phyloP scores from a whole-genome alignment of 768 basidiomycete species.

The Termitomyces sp. region DNA sequence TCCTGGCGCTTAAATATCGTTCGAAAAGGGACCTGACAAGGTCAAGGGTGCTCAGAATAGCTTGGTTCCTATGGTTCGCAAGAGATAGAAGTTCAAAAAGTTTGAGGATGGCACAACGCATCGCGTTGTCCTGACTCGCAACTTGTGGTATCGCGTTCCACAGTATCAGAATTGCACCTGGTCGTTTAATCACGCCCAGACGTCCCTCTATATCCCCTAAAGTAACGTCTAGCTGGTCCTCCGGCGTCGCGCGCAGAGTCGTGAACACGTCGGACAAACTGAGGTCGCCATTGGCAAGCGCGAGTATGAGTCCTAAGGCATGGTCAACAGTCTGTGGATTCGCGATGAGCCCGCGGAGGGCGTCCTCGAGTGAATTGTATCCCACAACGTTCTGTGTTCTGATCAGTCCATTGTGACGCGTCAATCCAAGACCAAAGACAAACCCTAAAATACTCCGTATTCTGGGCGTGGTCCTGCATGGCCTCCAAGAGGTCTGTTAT shows the following conservation, averaged over 20 bases:
- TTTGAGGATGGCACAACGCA: slow-evolving; percentile 55
- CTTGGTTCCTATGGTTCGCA: slow-evolving; percentile 67
- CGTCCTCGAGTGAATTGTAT: slow-evolving; percentile 58
- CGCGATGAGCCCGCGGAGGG: slow-evolving; percentile 49
- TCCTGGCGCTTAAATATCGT: slow-evolving; percentile 34
- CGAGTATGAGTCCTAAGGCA: slow-evolving; percentile 64
- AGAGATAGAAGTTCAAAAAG: slow-evolving; percentile 60
- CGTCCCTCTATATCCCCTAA: slow-evolving; percentile 40
- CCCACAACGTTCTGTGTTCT: slow-evolving; percentile 51
- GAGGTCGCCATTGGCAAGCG: slow-evolving; percentile 66
- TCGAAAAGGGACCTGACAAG: slow-evolving; percentile 52
- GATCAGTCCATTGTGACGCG: not conserved
- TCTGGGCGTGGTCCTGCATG: slow-evolving; percentile 50
- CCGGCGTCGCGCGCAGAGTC: slow-evolving; percentile 30
- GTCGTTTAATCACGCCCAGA: slow-evolving; percentile 49
- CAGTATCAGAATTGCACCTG: slow-evolving; percentile 59
- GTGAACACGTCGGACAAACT: slow-evolving; percentile 53
- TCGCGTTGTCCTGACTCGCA: slow-evolving; percentile 28
- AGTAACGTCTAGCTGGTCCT: slow-evolving; percentile 36
- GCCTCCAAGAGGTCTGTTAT: slow-evolving; percentile 67
- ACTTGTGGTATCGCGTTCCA: slow-evolving; percentile 44
- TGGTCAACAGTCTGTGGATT: slow-evolving; percentile 46
- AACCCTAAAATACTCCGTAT: slow-evolving; percentile 67
- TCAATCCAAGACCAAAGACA: slow-evolving; percentile 20
- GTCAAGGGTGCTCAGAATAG: slow-evolving; percentile 57